These are phyloP conservation scores for Moricandia arvensis DNA, from an alignment of 345 rosid species.

Conservation along the genomic window DNA sequence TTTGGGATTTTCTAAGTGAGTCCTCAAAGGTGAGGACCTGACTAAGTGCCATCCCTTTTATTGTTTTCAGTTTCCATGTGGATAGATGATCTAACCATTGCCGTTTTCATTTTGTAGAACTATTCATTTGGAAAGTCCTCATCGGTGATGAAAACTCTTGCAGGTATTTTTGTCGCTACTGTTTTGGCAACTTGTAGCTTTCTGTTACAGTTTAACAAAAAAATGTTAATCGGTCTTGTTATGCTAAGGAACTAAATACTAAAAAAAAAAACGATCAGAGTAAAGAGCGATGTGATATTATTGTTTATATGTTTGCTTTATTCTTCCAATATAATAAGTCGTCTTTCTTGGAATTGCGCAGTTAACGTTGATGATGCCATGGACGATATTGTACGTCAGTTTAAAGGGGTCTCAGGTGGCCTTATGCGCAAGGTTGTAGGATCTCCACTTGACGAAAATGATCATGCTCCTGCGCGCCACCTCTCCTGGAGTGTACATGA, in stretches of 20 bases:
- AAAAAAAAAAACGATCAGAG: neutral
- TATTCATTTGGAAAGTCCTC: conserved; percentile 95
- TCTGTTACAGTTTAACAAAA: too few species aligned
- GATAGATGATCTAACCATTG: conserved; percentile 24
- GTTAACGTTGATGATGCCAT: conserved; percentile 98
- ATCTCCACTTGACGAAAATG: conserved; percentile 48
- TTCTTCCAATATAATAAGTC: conserved; percentile 4
- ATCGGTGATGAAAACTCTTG: conserved; percentile 87
- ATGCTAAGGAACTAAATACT: neutral
- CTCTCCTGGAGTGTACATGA: conserved; percentile 69
- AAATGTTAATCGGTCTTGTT: neutral
- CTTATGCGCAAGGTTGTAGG: conserved; percentile 76
- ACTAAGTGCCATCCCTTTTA: neutral
- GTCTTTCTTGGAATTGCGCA: conserved; percentile 37
- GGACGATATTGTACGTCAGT: conserved; percentile 90
- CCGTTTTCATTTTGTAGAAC: conserved; percentile 53
- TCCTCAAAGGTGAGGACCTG: conserved; percentile 72
- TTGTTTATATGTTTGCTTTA: conserved; percentile 21
- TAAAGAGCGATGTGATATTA: neutral
- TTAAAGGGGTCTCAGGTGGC: conserved; percentile 93
- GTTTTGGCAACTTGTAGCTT: conserved; percentile 1
- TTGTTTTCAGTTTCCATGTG: conserved; percentile 1
- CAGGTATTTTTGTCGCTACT: conserved; percentile 53
- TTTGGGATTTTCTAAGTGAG: conserved; percentile 93
- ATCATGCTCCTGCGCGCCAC: conserved; percentile 48